Evolutionary conservation across 192 early-diverging fungal species (phyloP).

Genomic region (Podila verticillata): DNA sequence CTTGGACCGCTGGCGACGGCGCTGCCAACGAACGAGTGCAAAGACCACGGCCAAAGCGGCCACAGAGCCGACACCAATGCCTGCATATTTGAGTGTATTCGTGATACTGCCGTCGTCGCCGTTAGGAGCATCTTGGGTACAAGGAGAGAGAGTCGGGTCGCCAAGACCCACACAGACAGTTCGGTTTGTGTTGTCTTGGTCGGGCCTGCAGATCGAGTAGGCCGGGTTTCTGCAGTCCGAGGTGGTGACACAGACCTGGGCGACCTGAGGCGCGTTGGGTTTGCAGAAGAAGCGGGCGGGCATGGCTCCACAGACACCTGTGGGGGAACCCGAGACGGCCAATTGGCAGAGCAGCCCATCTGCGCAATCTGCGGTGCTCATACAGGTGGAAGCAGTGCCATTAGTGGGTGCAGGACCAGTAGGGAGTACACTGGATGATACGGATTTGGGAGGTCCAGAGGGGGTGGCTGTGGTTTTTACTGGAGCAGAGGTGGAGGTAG

Average conservation of each 20-base stretch:
- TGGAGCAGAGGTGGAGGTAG: background rate
- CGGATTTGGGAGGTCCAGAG: background rate
- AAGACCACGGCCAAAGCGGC: conserved; percentile 25
- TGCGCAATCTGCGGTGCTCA: conserved; percentile 9
- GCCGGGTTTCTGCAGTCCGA: conserved; percentile 5
- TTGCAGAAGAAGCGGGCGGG: background rate
- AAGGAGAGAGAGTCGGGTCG: background rate
- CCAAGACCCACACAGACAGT: conserved; percentile 20
- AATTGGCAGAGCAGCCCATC: background rate
- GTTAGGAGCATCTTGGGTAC: background rate
- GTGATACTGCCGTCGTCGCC: background rate
- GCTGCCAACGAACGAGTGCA: conserved; percentile 36
- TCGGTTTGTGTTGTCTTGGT: background rate
- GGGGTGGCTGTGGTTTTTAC: background rate
- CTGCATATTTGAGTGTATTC: conserved; percentile 26
- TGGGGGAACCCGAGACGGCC: background rate
- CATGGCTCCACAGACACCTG: background rate
- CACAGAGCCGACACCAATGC: conserved; percentile 43
- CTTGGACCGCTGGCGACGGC: conserved; percentile 31
- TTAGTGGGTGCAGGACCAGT: background rate
- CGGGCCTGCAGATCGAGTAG: conserved; percentile 5
- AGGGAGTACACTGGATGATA: no score
- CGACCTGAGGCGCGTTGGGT: background rate
- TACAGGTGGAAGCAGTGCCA: background rate
- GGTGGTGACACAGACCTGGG: background rate